Base-by-base conservation (phyloP, 2,329 filamentous ascomycete species). In the Calonectria pseudoreteaudii region DNA sequence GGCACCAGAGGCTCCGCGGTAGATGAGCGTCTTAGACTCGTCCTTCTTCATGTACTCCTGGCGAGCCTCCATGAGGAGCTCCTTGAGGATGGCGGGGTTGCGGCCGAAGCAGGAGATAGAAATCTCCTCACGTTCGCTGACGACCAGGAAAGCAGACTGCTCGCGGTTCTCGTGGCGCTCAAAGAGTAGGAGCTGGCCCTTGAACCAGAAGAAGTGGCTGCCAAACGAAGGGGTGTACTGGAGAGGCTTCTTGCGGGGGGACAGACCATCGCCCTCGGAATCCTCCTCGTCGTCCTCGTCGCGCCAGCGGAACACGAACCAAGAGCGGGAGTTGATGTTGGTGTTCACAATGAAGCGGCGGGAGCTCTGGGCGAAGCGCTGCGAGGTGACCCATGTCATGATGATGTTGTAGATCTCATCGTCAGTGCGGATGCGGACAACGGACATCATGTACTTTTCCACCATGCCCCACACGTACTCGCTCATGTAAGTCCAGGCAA, bases 381-480 rank as follows among this genome's bases (percentile, higher is more conserved):
- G 93, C 41, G 86, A 84, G 2, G 92, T 88, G 3, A 94, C 88
- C 93, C 93, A 94, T 31, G 87, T 88, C 91, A 94, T 94, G 50
- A 94, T 80, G 79, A 94, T 93, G 80, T 92, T 92, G 85, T 94
- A 94, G 71, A 93, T 90, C 81, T 94, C 93, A 78, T 95, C 93
- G 71, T 94, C 92, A 34, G 90, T 88, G 56, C 91, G 89, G 49
- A 95, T 90, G 77, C 93, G 90, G 23, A 93, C 92, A 1, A 89
- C 90, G 4, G 91, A 93, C 87, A 93, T 91, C 77, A 93, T 88
- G 78, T 93, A 85, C 8, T 84, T 79, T 52, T 89, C 86, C 36
- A 92, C 75, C 49, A 88, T 82, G 1, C 82, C 81, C 85, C 86
- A 89, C 16, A 90, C 71, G 77, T 87, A 88, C 3, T 85, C 82